Base-by-base conservation (phyloP, 2,329 filamentous ascomycete genomes). In the Fusarium siculi region DNA sequence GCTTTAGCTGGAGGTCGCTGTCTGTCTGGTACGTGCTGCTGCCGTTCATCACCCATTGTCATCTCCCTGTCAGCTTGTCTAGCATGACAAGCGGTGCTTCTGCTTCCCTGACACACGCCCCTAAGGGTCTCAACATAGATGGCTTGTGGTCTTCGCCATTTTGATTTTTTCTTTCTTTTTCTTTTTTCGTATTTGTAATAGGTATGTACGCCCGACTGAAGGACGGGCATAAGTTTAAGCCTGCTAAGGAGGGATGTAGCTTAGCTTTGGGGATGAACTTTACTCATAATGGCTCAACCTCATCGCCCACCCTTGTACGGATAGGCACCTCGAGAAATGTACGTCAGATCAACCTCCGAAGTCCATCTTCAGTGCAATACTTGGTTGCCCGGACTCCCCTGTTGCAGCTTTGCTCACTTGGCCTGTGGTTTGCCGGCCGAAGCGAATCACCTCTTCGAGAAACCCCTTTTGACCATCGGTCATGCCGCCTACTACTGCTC, bases 361-460 rank as follows among this genome's bases (percentile, higher is more conserved):
- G 81, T 97, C 88, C 93, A 98, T 97, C 87, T 97, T 96, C 79
- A 99, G 83, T 60, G 94, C 94, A 86, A 99, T 99, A 72, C 87
- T 96, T 18, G 96, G 96, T 81, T 90, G 90, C 34, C 84, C 88
- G 65, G 85, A 84, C 66, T 84, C 85, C 56, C 82, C 82, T 47
- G 82, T 78, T 6, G 68, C 77, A 61, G 80, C 81, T 75, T 85
- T 84, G 79, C 78, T 79, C 74, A 77, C 75, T 77, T 80, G 83
- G 73, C 81, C 79, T 76, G 62, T 81, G 81, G 79, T 80, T 75
- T 87, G 84, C 76, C 89, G 84, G 57, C 91, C 91, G 30, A 88
- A 89, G 81, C 90, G 89, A 68, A 97, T 89, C 21, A 97, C 91
- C 73, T 91, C 91, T 82, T 97, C 96, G 84, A 98, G 89, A 73